Evolutionary conservation across 768 basidiomycete species (phyloP), one percentile per base, ranked within the genome.

Genomic region (Omphalotus guepiniiformis): DNA sequence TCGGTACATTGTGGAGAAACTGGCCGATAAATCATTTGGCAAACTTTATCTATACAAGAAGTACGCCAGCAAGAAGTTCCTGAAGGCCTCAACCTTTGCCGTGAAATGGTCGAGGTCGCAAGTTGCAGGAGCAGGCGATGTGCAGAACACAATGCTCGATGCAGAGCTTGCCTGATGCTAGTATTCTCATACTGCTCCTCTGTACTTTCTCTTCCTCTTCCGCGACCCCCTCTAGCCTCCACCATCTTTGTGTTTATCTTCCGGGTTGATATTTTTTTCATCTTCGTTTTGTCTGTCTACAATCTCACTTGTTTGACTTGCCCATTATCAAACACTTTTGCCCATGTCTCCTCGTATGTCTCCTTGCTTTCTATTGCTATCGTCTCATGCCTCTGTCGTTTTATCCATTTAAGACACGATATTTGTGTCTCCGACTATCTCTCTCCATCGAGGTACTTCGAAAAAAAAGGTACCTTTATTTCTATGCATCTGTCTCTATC

Each of bases 21-120:
- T 99, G 37, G 72, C 78, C 2, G 89, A 92, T 54, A 69, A 78
- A 6, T 80, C 82, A 55, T 97, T 98, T 65, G 73, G 80, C n/a
- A 74, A 80, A 41, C 81, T 85, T 56, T 92, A 93, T 67, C 85
- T 93, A 30, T 94, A 82, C 80, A 88, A 88, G 75, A 98, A 99
- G 73, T 99, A 98, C 66, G 83, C 92, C 37, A 80, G 89, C 76
- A 96, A 94, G 83, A 94, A 93, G 68, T 98, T 96, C 79, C 82
- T 98, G 63, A 92, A 95, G 67, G 95, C 88, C 25, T 84, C 86
- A 16, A 64, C 78, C 30, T 90, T 82, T 59, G 88, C 88, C 35
- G 74, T 87, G 59, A 78, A 85, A 47, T 88, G 84, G 84, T 85
- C 86, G 36, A 78, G 71, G 55, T 67, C 63, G 32, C 74, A 81